Percentiles rank a stretch among this genome's conserved stretches.
Evolutionary conservation across 805 yeast species (phyloP).

Genomic region (Kuraishia floccosa): DNA sequence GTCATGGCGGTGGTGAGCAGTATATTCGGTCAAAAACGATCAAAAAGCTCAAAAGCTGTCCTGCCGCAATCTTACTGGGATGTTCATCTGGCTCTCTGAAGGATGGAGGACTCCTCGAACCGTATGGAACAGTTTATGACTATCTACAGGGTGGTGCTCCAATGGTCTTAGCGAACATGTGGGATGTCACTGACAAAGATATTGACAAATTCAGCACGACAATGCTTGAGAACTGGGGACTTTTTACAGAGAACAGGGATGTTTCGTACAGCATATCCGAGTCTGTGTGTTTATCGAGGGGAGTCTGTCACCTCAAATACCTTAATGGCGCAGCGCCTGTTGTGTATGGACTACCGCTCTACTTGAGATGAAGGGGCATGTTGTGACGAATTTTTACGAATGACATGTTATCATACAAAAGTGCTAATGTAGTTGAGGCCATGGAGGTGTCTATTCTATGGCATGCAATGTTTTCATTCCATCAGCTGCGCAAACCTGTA

Average conservation of each 20-base stretch:
- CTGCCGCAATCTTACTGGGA: constrained; percentile 68
- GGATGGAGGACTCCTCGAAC: constrained; percentile 48
- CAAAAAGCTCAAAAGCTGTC: constrained; percentile 27
- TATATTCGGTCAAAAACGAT: constrained; percentile 49
- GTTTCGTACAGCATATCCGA: constrained; percentile 25
- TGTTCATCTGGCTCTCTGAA: constrained; percentile 77
- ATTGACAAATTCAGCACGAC: constrained; percentile 66
- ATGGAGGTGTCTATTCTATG: too few relatives aligned
- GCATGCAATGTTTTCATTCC: too few relatives aligned
- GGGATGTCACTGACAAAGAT: constrained; percentile 98
- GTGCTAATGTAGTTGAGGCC: not conserved
- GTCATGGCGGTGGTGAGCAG: constrained; percentile 97
- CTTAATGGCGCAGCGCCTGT: constrained; percentile 92
- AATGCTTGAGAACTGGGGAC: constrained; percentile 58
- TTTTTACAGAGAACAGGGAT: constrained; percentile 20
- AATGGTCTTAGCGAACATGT: constrained; percentile 71
- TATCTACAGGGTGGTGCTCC: constrained; percentile 79
- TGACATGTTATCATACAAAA: not conserved
- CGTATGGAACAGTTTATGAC: constrained; percentile 66
- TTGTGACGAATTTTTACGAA: too few relatives aligned
- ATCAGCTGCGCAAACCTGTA: too few relatives aligned
- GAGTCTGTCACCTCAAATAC: constrained; percentile 55
- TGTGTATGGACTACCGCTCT: constrained; percentile 75
- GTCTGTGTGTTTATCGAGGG: constrained; percentile 55
- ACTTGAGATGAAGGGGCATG: constrained; percentile 6